Percentiles rank a stretch among this genome's conserved stretches.
These are phyloP conservation scores for Penicillium angulare DNA, from an alignment of 495 filamentous ascomycete genomes.

Conservation along the genomic window DNA sequence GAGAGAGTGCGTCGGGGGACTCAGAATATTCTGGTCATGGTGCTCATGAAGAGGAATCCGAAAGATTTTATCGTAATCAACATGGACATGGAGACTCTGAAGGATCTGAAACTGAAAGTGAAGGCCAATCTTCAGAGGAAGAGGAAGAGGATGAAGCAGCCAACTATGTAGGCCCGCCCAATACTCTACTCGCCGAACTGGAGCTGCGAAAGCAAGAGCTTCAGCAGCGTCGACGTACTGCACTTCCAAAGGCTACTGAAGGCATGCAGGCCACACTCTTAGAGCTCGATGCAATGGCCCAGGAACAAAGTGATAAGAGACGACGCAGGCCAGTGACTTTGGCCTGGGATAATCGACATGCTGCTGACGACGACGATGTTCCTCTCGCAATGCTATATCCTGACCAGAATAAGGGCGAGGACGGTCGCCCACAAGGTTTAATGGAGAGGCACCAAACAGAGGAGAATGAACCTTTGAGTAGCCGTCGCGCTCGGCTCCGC, in stretches of 20 bases:
- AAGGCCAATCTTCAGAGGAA: slow-evolving; percentile 24
- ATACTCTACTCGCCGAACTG: slow-evolving; percentile 88
- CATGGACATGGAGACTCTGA: slow-evolving; percentile 14
- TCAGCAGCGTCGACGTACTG: slow-evolving; percentile 69
- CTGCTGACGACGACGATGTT: slow-evolving; percentile 69
- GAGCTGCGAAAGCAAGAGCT: slow-evolving; percentile 85
- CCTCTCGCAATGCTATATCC: slow-evolving; percentile 80
- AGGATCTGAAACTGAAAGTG: slow-evolving; percentile 20
- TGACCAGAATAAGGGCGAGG: slow-evolving; percentile 52
- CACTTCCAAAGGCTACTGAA: slow-evolving; percentile 57
- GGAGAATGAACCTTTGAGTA: slow-evolving; percentile 86
- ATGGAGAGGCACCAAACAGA: slow-evolving; percentile 84
- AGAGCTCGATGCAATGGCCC: slow-evolving; percentile 85
- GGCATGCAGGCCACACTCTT: slow-evolving; percentile 85
- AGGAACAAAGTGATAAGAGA: slow-evolving; percentile 75
- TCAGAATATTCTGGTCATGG: slow-evolving; percentile 12
- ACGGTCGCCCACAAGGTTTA: slow-evolving; percentile 73
- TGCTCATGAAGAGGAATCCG: slow-evolving; percentile 4
- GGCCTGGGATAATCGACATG: slow-evolving; percentile 79
- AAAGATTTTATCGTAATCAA: slow-evolving; percentile 9
- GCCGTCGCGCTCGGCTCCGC: slow-evolving; percentile 72
- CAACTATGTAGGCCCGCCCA: slow-evolving; percentile 69
- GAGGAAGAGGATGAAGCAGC: slow-evolving; percentile 38
- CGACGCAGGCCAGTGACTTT: slow-evolving; percentile 73
- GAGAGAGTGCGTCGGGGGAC: slow-evolving; percentile 6